Evolutionary conservation across 495 filamentous ascomycete genomes (phyloP).

Genomic region (Daldinia caldariorum): DNA sequence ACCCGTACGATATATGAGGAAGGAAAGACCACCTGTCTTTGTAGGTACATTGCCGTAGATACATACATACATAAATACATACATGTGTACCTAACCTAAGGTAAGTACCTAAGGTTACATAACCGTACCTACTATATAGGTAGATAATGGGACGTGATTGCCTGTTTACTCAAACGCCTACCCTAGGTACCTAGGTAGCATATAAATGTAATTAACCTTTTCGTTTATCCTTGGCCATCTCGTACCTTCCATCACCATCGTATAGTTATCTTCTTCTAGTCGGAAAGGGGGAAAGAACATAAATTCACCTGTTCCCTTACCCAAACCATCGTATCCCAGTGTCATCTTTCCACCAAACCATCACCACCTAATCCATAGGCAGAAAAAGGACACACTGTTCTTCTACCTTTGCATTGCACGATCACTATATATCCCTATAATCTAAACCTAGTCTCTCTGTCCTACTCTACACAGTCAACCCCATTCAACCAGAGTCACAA

Average conservation of each 20-base stretch:
- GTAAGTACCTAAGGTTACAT: no score
- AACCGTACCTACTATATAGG: no score
- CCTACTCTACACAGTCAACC: background rate
- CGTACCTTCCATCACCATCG: background rate
- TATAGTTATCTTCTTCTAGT: background rate
- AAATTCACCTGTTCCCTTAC: slow-evolving; percentile 28
- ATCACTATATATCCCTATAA: background rate
- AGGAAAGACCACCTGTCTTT: background rate
- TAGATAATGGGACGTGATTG: slow-evolving; percentile 17
- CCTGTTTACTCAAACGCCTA: slow-evolving; percentile 2
- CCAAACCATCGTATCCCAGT: background rate
- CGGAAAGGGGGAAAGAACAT: slow-evolving; percentile 28
- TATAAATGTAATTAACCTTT: background rate
- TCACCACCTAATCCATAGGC: slow-evolving; percentile 1
- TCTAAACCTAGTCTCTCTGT: background rate
- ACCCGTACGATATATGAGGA: background rate
- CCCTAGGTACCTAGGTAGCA: background rate
- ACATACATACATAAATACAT: no score
- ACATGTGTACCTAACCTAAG: no score
- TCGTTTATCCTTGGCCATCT: slow-evolving; percentile 7
- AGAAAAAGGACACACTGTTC: background rate
- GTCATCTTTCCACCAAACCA: slow-evolving; percentile 2
- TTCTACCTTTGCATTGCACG: background rate
- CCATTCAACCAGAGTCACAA: slow-evolving; percentile 23
- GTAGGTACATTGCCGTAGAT: slow-evolving; percentile 3